These are phyloP conservation scores for Kuraishia capsulata DNA, from an alignment of 805 yeast genomes.

Conservation along the genomic window DNA sequence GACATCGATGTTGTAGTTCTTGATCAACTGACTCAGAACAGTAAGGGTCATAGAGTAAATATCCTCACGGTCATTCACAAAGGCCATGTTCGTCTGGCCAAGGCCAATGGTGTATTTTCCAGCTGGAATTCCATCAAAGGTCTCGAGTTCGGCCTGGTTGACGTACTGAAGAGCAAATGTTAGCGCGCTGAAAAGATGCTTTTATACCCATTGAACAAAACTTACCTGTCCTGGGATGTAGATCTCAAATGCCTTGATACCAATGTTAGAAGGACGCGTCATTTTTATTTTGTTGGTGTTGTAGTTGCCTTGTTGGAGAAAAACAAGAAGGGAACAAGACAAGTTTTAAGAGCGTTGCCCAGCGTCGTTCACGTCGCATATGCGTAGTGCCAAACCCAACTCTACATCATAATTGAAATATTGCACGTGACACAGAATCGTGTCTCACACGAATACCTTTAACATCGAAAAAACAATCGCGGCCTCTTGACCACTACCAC, in stretches of 20 bases:
- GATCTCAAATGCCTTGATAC: slow-evolving; percentile 93
- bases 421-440: too few relatives aligned
- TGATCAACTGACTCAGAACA: slow-evolving; percentile 67
- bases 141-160: slow-evolving; percentile 81
- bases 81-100: slow-evolving; percentile 97
- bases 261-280: slow-evolving; percentile 70
- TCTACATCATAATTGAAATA: too few relatives aligned
- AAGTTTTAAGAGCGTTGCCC: too few relatives aligned
- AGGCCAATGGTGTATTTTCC: slow-evolving; percentile 98
- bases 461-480: too few relatives aligned
- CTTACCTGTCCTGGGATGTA: slow-evolving; percentile 74
- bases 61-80: slow-evolving; percentile 95
- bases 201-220: slow-evolving; percentile 5
- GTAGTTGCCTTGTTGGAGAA: too few relatives aligned
- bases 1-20: slow-evolving; percentile 77
- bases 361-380: neutral
- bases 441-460: too few relatives aligned
- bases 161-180: slow-evolving; percentile 38
- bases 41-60: slow-evolving; percentile 92
- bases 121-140: slow-evolving; percentile 73
- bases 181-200: neutral
- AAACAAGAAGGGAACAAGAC: too few relatives aligned
- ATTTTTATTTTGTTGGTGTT: slow-evolving; percentile 8
- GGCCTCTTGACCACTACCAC: too few relatives aligned
- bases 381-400: too few relatives aligned